Evolutionary conservation across 352 stramenopile species (phyloP).

Genomic region (Phytophthora ohioensis): DNA sequence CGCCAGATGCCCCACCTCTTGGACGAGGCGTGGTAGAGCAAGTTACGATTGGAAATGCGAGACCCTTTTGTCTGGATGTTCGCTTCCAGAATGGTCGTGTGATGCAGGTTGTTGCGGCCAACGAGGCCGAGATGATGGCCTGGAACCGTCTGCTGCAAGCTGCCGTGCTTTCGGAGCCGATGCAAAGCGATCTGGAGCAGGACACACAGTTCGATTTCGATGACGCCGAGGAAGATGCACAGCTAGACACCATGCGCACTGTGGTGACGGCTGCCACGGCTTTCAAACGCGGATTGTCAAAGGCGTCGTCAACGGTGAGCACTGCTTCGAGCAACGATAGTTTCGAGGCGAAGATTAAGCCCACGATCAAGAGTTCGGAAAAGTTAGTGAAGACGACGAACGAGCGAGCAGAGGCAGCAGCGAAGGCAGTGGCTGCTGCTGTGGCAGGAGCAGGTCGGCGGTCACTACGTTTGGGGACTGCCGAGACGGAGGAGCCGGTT

Average conservation of each 20-base stretch:
- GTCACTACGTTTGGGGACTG: constrained; percentile 30
- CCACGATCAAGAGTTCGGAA: constrained; percentile 14
- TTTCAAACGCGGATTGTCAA: constrained; percentile 48
- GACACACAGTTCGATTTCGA: constrained; percentile 63
- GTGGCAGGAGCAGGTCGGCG: constrained; percentile 30
- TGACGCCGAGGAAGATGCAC: constrained; percentile 56
- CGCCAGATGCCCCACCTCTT: constrained; percentile 44
- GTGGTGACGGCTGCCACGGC: constrained; percentile 49
- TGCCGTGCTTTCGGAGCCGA: constrained; percentile 44
- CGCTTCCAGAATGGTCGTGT: constrained; percentile 71
- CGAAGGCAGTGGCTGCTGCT: constrained; percentile 36
- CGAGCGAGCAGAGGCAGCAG: constrained; percentile 40
- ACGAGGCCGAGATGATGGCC: constrained; percentile 63
- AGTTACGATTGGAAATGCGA: constrained; percentile 62
- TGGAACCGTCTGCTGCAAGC: constrained; percentile 71
- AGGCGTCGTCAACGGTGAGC: constrained; percentile 39
- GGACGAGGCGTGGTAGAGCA: constrained; percentile 62
- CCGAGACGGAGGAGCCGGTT: constrained; percentile 51
- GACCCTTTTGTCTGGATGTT: constrained; percentile 79
- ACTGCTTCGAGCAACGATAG: constrained; percentile 29
- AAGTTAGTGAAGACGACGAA: constrained; percentile 24
- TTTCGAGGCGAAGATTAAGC: constrained; percentile 4
- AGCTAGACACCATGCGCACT: constrained; percentile 38
- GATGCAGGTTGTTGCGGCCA: constrained; percentile 61
- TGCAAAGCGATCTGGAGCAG: constrained; percentile 43